Evolutionary conservation across 2,329 filamentous ascomycete species (phyloP), one percentile per base, ranked within the genome.

Genomic region (Fusarium algeriense): DNA sequence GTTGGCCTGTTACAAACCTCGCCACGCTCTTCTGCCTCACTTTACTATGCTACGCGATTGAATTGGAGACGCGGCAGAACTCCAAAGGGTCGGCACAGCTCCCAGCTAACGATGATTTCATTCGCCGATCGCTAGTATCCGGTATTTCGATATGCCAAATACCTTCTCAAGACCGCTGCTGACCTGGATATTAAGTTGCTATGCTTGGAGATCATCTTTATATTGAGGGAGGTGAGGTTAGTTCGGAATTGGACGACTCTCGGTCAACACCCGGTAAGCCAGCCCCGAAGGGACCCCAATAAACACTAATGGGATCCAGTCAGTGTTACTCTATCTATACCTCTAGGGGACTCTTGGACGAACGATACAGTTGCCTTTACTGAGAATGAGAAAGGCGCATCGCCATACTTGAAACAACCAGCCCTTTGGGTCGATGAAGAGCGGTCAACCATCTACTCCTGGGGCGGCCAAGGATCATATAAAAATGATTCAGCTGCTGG

Each of bases 161-260:
- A 0, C 0, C 0, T 11, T 13, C 23, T 4, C 12, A 5, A 34
- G 10, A n/a, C 19, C 6, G 15, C 32, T 1, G 23, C 46, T 49
- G 1, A 49, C 15, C 6, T 4, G 1, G 10, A 19, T 10, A 7
- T 8, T 3, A 12, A 45, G 34, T 57, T 62, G 53, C 23, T 23
- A 14, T 53, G 4, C 10, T 53, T 4, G 35, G n/a, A 0, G 46
- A 32, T 2, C 26, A 44, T 30, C 11, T 26, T 7, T 60, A 60
- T 15, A 41, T 60, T 20, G 46, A 52, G 9, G 55, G 56, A 5
- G 52, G 55, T 19, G 48, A 64, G n/a, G 30, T 60, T 5, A 46
- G 34, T 38, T 65, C 37, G 10, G 45, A 50, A 17, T 12, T 35
- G 15, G 26, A 58, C 1, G 13, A 53, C 19, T 20, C 37, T 10